Percentiles rank a stretch among this genome's conserved stretches.
Conservation (phyloP, 208 protist genomes). For the Leishmania mexicana region DNA sequence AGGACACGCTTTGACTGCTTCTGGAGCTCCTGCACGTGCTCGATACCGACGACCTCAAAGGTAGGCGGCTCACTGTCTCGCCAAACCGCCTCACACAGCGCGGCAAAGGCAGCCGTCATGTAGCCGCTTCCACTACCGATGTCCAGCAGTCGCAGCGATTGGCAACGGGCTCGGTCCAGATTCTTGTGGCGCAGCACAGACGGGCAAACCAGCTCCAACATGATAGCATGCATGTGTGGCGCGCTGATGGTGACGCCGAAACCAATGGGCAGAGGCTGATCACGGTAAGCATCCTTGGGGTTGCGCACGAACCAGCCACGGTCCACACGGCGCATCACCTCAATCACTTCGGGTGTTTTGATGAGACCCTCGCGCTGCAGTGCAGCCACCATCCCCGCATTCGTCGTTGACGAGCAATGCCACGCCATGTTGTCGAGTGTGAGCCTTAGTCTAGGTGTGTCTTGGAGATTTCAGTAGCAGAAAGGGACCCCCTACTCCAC, state of each 20-base stretch:
- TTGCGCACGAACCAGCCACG: conserved; percentile 72
- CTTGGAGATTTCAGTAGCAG: not conserved
- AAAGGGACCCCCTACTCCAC: not conserved
- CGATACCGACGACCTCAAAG: conserved; percentile 73
- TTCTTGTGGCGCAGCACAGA: conserved; percentile 36
- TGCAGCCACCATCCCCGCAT: conserved; percentile 62
- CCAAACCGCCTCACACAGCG: conserved; percentile 43
- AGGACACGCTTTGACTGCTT: conserved; percentile 43
- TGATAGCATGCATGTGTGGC: conserved; percentile 93
- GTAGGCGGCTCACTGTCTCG: conserved; percentile 15
- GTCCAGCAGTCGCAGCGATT: conserved; percentile 63
- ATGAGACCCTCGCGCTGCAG: conserved; percentile 57
- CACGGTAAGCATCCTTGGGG: conserved; percentile 52
- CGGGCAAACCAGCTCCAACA: conserved; percentile 71
- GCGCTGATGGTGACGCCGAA: conserved; percentile 88
- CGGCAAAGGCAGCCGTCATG: conserved; percentile 79
- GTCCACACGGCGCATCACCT: conserved; percentile 75
- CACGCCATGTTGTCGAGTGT: conserved; percentile 58
- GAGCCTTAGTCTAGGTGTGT: not conserved
- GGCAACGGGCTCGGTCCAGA: conserved; percentile 2
- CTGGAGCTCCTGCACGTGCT: conserved; percentile 74
- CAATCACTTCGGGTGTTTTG: conserved; percentile 49
- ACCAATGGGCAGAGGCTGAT: conserved; percentile 81
- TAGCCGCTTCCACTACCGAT: conserved; percentile 91
- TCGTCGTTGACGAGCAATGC: conserved; percentile 72